These are phyloP conservation scores for Suillus tomentosus DNA, from an alignment of 768 basidiomycete genomes.

Conservation along the genomic window DNA sequence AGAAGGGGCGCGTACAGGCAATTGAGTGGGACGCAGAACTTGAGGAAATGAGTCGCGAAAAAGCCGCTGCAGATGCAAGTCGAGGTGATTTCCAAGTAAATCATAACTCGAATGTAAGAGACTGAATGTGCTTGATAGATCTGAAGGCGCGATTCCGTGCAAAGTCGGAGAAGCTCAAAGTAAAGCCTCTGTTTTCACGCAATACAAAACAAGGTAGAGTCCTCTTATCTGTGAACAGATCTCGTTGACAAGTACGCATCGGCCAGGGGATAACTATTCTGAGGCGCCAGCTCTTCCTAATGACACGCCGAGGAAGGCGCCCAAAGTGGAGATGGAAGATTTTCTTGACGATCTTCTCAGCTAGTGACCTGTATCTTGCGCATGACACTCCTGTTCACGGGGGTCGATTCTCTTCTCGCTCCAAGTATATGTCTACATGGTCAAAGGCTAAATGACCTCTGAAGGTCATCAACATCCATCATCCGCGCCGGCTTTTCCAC, in stretches of 20 bases:
- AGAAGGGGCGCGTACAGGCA: constrained; percentile 64
- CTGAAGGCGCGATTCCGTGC: constrained; percentile 60
- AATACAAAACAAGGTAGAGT: constrained; percentile 42
- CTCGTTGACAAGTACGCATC: neutral
- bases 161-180: constrained; percentile 50
- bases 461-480: neutral
- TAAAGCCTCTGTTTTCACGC: constrained; percentile 36
- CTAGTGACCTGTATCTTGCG: constrained; percentile 23
- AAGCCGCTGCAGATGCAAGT: constrained; percentile 63
- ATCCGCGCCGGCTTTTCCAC: neutral
- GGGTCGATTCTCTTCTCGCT: neutral
- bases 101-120: neutral
- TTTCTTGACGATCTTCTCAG: constrained; percentile 68
- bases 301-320: constrained; percentile 37
- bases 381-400: neutral
- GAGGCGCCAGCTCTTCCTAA: constrained; percentile 60
- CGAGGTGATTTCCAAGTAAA: constrained; percentile 53
- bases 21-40: constrained; percentile 65
- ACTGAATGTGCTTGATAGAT: constrained; percentile 38
- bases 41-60: constrained; percentile 68
- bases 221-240: neutral
- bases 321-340: constrained; percentile 67
- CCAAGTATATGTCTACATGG: neutral
- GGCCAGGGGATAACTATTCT: constrained; percentile 33
- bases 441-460: neutral